Percentiles rank a stretch among this genome's conserved stretches.
phyloP scores from a whole-genome alignment of 2,329 filamentous ascomycete species.

The Pseudogymnoascus sp. region DNA sequence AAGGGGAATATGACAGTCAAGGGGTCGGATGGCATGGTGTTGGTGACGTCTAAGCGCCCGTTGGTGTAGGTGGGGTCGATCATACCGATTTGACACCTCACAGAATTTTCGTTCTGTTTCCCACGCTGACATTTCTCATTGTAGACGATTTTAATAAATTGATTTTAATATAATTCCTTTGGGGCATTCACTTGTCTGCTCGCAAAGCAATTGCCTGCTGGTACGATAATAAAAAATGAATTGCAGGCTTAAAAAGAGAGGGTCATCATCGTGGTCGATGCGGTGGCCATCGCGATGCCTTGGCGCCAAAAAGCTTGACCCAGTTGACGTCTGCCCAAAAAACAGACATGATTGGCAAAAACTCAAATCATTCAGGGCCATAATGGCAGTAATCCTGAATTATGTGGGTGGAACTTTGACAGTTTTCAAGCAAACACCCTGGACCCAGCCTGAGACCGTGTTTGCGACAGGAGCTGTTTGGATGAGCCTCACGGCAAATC shows the following conservation, averaged over 20 bases:
- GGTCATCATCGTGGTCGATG: not conserved
- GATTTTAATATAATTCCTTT: not conserved
- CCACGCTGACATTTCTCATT: not conserved
- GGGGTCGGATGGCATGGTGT: not conserved
- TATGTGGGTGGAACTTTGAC: constrained; percentile 5
- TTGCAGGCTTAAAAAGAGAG: not conserved
- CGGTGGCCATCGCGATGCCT: not conserved
- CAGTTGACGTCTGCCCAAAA: not conserved
- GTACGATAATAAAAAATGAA: not conserved
- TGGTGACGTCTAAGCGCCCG: not conserved
- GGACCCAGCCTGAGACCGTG: not conserved
- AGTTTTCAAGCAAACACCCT: constrained; percentile 7
- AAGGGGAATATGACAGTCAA: not conserved
- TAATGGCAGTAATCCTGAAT: not conserved
- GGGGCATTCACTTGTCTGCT: not conserved
- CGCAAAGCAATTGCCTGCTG: not conserved
- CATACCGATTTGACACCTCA: not conserved
- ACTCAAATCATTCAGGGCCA: not conserved
- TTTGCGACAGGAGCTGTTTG: constrained; percentile 4
- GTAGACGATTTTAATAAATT: not conserved
- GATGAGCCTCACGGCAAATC: not conserved
- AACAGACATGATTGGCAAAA: not conserved
- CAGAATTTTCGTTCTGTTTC: not conserved
- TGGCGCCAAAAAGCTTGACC: constrained; percentile 3
- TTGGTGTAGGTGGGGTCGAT: not conserved